Conservation (phyloP, 805 yeast species). For the Wickerhamomyces mucosus region DNA sequence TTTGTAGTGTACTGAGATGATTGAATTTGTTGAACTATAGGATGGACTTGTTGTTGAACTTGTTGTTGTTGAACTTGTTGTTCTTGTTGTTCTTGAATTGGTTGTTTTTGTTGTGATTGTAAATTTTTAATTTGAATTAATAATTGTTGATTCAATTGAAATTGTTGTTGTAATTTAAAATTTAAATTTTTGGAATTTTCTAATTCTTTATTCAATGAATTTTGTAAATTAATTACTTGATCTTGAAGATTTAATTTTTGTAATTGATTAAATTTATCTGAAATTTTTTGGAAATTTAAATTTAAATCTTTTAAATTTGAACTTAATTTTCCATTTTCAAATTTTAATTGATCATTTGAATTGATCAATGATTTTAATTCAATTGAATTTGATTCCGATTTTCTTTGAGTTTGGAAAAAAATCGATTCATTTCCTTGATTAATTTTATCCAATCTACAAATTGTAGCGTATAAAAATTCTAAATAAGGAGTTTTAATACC, state of each 20-base stretch:
- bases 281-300: too few species aligned
- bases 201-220: too few species aligned
- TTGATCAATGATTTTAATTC: too few species aligned
- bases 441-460: constrained; percentile 46
- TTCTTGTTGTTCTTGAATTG: constrained; percentile 1
- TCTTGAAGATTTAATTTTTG: too few species aligned
- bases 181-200: too few species aligned
- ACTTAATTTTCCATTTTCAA: too few species aligned
- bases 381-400: too few species aligned
- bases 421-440: constrained; percentile 19
- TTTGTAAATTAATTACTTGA: too few species aligned
- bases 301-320: too few species aligned
- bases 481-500: constrained; percentile 83
- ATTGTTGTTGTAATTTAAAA: constrained; percentile 6
- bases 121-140: constrained; percentile 4
- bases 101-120: constrained; percentile 7
- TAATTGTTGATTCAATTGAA: constrained; percentile 5
- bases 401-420: constrained; percentile 20
- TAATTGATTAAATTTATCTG: too few species aligned
- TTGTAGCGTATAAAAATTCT: constrained; percentile 74
- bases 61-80: not conserved
- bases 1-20: constrained; percentile 4
- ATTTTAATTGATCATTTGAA: too few species aligned
- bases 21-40: constrained; percentile 1
- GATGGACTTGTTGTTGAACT: constrained; percentile 1